Evolutionary conservation across 2,329 filamentous ascomycete species (phyloP).

Genomic region (Penicillium thymicola): DNA sequence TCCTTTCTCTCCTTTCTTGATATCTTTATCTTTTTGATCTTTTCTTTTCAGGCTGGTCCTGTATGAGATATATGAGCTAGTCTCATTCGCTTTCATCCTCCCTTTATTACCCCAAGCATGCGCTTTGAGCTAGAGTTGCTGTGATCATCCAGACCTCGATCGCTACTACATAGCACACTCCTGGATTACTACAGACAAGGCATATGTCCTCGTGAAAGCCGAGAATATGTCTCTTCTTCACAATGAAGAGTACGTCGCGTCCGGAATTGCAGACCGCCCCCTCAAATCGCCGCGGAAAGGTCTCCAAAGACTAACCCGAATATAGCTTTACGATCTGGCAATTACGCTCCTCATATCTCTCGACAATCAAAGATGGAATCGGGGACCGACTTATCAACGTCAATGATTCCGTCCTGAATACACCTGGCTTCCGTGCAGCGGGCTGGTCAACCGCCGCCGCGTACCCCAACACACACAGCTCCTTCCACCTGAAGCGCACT

Average conservation of each 20-base stretch:
- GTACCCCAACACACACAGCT: constrained; percentile 36
- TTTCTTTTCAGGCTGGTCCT: constrained; percentile 35
- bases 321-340: constrained; percentile 63
- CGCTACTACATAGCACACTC: background rate
- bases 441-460: constrained; percentile 52
- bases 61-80: constrained; percentile 16
- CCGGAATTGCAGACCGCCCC: background rate
- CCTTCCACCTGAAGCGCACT: constrained; percentile 59
- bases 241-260: constrained; percentile 48
- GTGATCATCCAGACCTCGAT: constrained; percentile 3
- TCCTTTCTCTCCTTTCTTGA: constrained; percentile 1
- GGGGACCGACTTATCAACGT: constrained; percentile 64
- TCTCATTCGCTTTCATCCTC: constrained; percentile 11
- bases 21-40: constrained; percentile 3
- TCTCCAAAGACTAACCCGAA: constrained; percentile 12
- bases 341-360: constrained; percentile 62
- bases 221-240: constrained; percentile 48
- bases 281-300: background rate
- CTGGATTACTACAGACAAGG: background rate
- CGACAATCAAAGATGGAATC: constrained; percentile 62
- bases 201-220: background rate
- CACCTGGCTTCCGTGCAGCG: constrained; percentile 62
- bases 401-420: constrained; percentile 61
- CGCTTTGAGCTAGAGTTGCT: background rate
- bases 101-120: constrained; percentile 18